phyloP scores from a whole-genome alignment of 129 eudicot species.

The Pulicaria dysenterica region DNA sequence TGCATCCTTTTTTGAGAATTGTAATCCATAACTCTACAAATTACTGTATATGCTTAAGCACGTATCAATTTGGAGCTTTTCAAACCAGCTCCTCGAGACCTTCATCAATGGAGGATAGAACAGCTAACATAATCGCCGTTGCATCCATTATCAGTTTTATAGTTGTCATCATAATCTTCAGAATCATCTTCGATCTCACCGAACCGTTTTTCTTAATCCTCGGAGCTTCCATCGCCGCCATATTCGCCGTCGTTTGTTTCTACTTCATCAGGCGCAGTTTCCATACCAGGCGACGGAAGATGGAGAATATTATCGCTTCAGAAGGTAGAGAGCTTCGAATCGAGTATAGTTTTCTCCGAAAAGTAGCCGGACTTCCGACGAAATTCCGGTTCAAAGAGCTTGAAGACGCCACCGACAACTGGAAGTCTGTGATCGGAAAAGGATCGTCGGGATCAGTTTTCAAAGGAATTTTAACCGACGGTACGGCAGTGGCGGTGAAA shows the following conservation, averaged over 20 bases:
- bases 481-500: conserved; percentile 72
- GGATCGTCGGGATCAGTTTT: conserved; percentile 71
- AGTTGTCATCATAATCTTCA: conserved; percentile 42
- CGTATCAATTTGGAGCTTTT: not conserved
- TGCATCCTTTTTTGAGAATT: too few species aligned
- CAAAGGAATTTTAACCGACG: conserved; percentile 59
- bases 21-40: too few species aligned
- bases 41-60: too few species aligned
- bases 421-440: conserved; percentile 51
- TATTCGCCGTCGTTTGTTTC: conserved; percentile 44
- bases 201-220: conserved; percentile 49
- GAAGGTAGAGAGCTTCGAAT: conserved; percentile 70
- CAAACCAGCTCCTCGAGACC: not conserved
- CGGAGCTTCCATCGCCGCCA: conserved; percentile 66
- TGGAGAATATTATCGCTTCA: conserved; percentile 44
- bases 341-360: conserved; percentile 79
- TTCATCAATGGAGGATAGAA: conserved; percentile 58
- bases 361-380: conserved; percentile 82
- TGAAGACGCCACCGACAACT: conserved; percentile 67
- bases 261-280: conserved; percentile 31
- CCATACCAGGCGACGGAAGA: conserved; percentile 32
- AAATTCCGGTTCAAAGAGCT: conserved; percentile 61
- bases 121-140: conserved; percentile 46
- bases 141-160: conserved; percentile 38
- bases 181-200: conserved; percentile 45